A percentile compares a stretch with the other conserved stretches of the same genome.
These are phyloP conservation scores for Clitopilus hobsonii DNA, from an alignment of 768 basidiomycete species.

Conservation along the genomic window DNA sequence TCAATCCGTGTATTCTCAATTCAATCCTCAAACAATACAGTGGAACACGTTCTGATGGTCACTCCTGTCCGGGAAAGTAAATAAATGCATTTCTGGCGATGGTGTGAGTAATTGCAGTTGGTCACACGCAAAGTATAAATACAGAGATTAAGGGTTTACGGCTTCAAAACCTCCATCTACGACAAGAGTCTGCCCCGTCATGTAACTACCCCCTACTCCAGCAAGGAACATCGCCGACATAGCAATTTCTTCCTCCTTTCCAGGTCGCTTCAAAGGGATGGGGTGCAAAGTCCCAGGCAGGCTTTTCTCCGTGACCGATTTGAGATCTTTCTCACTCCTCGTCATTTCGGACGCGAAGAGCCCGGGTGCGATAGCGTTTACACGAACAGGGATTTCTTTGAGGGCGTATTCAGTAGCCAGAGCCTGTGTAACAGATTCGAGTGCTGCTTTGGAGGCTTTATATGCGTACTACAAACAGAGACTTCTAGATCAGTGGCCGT, in stretches of 20 bases:
- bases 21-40: no score
- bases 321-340: not conserved
- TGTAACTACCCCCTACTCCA: not conserved
- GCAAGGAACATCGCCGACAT: not conserved
- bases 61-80: no score
- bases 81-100: no score
- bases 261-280: not conserved
- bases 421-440: constrained; percentile 65
- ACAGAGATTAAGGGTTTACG: not conserved
- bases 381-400: constrained; percentile 59
- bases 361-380: constrained; percentile 69
- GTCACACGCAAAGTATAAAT: no score
- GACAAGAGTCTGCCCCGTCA: not conserved
- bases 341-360: constrained; percentile 75
- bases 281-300: not conserved
- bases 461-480: not conserved
- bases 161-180: not conserved
- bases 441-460: constrained; percentile 50
- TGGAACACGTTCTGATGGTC: no score
- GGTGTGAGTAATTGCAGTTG: no score
- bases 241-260: not conserved
- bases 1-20: no score
- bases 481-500: not conserved
- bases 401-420: constrained; percentile 68
- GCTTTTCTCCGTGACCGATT: not conserved